phyloP scores from a whole-genome alignment of 2,329 filamentous ascomycete species.

The Claviceps pusilla region DNA sequence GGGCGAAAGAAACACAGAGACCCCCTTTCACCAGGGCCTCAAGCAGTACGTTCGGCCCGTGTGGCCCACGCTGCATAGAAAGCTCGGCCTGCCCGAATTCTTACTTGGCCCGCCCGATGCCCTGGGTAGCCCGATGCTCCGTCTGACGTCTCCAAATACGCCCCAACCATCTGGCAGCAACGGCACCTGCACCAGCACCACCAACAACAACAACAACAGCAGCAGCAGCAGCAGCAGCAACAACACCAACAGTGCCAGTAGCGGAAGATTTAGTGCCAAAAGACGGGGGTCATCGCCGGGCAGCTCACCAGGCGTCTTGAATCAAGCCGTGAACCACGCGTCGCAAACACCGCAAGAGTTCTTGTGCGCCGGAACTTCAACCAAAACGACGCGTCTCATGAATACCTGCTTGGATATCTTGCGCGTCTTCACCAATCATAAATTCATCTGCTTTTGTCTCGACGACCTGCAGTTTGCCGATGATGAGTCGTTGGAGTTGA shows the following conservation, averaged over 20 bases:
- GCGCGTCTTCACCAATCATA: conserved; percentile 64
- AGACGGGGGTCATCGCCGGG: conserved; percentile 36
- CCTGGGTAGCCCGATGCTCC: conserved; percentile 5
- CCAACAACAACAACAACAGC: no score
- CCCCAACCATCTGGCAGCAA: neutral
- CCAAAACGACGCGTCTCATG: conserved; percentile 59
- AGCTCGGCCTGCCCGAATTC: conserved; percentile 55
- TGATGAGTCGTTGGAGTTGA: conserved; percentile 69
- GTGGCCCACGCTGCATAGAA: conserved; percentile 48
- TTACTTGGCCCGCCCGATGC: conserved; percentile 37
- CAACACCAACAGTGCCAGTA: conserved; percentile 7
- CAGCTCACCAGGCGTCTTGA: conserved; percentile 23
- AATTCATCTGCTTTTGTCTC: conserved; percentile 75
- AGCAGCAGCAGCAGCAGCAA: no score
- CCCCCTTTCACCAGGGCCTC: conserved; percentile 44
- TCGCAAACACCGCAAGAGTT: conserved; percentile 44
- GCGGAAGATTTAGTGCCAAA: conserved; percentile 18
- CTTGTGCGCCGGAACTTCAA: conserved; percentile 40
- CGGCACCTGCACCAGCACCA: conserved; percentile 6
- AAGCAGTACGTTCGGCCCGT: conserved; percentile 48
- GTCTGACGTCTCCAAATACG: neutral
- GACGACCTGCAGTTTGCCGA: conserved; percentile 89
- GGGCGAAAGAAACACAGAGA: conserved; percentile 51
- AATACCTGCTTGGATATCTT: conserved; percentile 80
- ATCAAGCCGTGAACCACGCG: conserved; percentile 21